Conservation (phyloP, 805 yeast species). For the Dipodascus albidus region DNA sequence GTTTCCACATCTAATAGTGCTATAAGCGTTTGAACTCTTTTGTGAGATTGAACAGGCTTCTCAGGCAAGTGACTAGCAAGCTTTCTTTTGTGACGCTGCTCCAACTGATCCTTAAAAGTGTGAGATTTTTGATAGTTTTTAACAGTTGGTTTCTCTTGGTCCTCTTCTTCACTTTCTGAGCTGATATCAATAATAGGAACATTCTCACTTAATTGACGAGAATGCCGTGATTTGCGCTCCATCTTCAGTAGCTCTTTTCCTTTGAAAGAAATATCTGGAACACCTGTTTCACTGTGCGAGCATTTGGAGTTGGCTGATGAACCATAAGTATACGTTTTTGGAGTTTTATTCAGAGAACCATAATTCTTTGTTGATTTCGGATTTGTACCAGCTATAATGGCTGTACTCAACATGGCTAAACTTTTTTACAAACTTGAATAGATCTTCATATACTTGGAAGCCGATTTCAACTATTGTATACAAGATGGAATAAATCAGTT, state of each 20-base stretch:
- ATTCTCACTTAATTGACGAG: too few species aligned
- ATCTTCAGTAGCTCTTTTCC: too few species aligned
- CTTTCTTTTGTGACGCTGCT: not conserved
- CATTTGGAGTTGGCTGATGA: not conserved
- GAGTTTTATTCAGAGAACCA: not conserved
- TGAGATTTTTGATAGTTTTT: not conserved
- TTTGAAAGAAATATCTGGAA: too few species aligned
- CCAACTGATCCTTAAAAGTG: not conserved
- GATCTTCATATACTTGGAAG: too few species aligned
- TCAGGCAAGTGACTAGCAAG: not conserved
- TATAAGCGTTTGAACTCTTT: constrained; percentile 12
- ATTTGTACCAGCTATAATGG: not conserved
- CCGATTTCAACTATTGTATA: too few species aligned
- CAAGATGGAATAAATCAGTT: too few species aligned
- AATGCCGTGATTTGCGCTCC: too few species aligned
- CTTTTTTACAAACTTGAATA: too few species aligned
- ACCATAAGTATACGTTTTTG: not conserved
- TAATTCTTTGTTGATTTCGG: not conserved
- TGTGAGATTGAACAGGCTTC: not conserved
- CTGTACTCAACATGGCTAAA: not conserved
- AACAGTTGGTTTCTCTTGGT: not conserved
- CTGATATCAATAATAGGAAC: not conserved
- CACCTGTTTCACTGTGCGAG: not conserved
- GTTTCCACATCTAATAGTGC: constrained; percentile 10
- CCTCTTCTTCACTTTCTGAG: not conserved